Evolutionary conservation across 345 rosid genomes (phyloP).

Genomic region (sweet orange (Citrus sinensis)): DVS_A1.0 CM039163.1:3947501-3948000

Average conservation of each 20-base stretch:
- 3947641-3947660: neutral
- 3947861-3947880: constrained; percentile 14
- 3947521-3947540: neutral
- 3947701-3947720: neutral
- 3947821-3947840: neutral
- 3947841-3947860: neutral
- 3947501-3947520: neutral
- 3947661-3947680: neutral
- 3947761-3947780: neutral
- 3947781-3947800: neutral
- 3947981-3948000: constrained; percentile 80
- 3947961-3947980: constrained; percentile 85
- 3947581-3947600: neutral
- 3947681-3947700: neutral
- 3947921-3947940: constrained; percentile 89
- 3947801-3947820: neutral
- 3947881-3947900: constrained; percentile 78
- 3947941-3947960: constrained; percentile 83
- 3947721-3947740: neutral
- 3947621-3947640: neutral
- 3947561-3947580: neutral
- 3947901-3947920: constrained; percentile 81
- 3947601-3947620: neutral
- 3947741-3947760: neutral
- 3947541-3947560: neutral